Evolutionary conservation across 805 yeast genomes (phyloP).

Genomic region (Limtongozyma cylindracea): DNA sequence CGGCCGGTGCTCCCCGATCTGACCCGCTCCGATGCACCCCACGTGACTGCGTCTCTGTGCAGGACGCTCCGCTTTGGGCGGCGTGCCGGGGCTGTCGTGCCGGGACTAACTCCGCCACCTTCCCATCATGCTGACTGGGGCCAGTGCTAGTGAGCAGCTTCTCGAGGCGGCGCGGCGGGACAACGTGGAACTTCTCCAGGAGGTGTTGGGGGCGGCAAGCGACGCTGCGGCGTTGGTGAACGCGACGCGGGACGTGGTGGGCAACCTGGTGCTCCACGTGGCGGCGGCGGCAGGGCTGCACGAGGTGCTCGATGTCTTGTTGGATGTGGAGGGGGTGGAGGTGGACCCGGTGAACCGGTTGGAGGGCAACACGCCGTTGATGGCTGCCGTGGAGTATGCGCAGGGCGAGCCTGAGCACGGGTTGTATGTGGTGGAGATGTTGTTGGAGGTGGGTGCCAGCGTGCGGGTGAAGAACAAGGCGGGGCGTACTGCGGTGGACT

Average conservation of each 20-base stretch:
- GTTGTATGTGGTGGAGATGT: conserved; percentile 44
- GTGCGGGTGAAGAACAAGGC: conserved; percentile 19
- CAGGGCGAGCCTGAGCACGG: conserved; percentile 73
- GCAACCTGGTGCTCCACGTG: conserved; percentile 61
- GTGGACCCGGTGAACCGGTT: conserved; percentile 57
- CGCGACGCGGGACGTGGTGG: conserved; percentile 38
- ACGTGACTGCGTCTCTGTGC: too few relatives aligned
- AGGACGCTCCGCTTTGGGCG: too few relatives aligned
- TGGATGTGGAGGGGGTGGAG: conserved; percentile 80
- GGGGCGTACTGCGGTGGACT: conserved; percentile 54
- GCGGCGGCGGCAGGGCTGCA: conserved; percentile 65
- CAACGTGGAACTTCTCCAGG: conserved; percentile 47
- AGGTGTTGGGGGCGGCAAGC: conserved; percentile 20
- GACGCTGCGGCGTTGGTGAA: conserved; percentile 28
- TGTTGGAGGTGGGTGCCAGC: conserved; percentile 83
- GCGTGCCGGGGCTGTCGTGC: too few relatives aligned
- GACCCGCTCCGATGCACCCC: too few relatives aligned
- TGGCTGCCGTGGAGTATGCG: conserved; percentile 57
- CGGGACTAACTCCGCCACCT: too few relatives aligned
- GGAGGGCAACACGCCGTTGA: conserved; percentile 82
- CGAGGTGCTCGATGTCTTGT: conserved; percentile 58
- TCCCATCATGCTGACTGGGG: too few relatives aligned
- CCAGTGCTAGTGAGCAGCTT: conserved; percentile 46
- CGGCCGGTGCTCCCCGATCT: too few relatives aligned
- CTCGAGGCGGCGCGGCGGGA: conserved; percentile 76